Percentiles rank a stretch among this genome's conserved stretches.
Conservation (phyloP, 306 rosid genomes). For the Acacia confusa region DNA sequence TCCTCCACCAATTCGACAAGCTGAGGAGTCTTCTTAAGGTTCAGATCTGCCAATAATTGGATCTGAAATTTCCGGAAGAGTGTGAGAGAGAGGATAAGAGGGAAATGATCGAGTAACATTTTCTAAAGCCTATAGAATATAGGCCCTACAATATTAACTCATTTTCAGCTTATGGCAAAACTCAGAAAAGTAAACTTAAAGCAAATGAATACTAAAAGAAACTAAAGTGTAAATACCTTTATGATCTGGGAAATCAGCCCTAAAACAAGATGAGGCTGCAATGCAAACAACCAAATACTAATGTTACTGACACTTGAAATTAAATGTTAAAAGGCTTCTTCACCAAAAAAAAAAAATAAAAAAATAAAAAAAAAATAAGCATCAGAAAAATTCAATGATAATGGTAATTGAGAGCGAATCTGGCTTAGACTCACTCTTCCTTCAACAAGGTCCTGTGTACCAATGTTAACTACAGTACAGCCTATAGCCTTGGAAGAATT, state of each 20-base stretch:
- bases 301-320: slow-evolving; percentile 26
- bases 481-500: slow-evolving; percentile 99
- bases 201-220: slow-evolving; percentile 14
- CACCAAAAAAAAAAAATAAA: not conserved
- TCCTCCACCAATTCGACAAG: slow-evolving; percentile 92
- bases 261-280: slow-evolving; percentile 92
- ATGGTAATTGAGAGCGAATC: slow-evolving; percentile 2
- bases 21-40: slow-evolving; percentile 95
- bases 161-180: slow-evolving; percentile 6
- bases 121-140: slow-evolving; percentile 21
- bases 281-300: slow-evolving; percentile 31
- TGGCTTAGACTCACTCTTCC: slow-evolving; percentile 75
- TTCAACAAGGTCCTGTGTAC: slow-evolving; percentile 88
- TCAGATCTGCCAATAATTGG: slow-evolving; percentile 94
- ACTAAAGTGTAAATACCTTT: slow-evolving; percentile 60
- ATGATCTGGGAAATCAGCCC: slow-evolving; percentile 96
- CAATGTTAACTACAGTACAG: slow-evolving; percentile 96
- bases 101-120: slow-evolving; percentile 22
- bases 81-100: slow-evolving; percentile 16
- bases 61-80: slow-evolving; percentile 59
- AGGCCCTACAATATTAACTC: slow-evolving; percentile 3
- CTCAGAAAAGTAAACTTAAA: slow-evolving; percentile 18
- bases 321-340: not conserved
- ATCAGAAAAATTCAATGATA: not conserved
- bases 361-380: slow-evolving; percentile 11